Conservation (phyloP, 768 basidiomycete genomes). For the Leucocoprinus sp. region DNA sequence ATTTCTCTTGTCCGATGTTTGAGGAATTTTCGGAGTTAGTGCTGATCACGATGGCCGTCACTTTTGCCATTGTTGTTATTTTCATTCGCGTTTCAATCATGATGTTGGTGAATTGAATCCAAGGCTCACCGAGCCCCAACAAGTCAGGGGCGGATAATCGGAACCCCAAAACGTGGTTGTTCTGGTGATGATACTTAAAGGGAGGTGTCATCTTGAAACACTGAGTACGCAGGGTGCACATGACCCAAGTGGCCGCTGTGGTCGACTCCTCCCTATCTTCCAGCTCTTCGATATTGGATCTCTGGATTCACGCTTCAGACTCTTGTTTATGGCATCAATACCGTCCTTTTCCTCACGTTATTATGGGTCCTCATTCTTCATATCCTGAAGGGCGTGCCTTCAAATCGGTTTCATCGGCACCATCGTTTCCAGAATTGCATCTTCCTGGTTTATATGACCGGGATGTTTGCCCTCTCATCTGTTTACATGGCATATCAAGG, state of each 20-base stretch:
- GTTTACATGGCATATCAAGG: constrained; percentile 5
- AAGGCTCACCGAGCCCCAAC: too few relatives aligned
- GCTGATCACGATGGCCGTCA: too few relatives aligned
- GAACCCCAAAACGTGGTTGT: too few relatives aligned
- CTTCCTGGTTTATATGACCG: neutral
- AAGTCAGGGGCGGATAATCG: too few relatives aligned
- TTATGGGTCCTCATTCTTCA: constrained; percentile 5
- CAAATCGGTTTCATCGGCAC: constrained; percentile 2
- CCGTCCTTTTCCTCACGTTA: constrained; percentile 6
- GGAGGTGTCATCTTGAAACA: too few relatives aligned
- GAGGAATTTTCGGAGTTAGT: too few relatives aligned
- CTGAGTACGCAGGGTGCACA: too few relatives aligned
- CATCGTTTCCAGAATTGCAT: constrained; percentile 7
- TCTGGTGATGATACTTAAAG: too few relatives aligned
- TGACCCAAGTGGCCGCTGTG: neutral
- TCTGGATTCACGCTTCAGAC: constrained; percentile 7
- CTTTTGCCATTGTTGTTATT: too few relatives aligned
- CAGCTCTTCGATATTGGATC: constrained; percentile 2
- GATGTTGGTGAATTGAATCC: too few relatives aligned
- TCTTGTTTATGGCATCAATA: constrained; percentile 4
- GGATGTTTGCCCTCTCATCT: constrained; percentile 5
- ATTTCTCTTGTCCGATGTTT: too few relatives aligned
- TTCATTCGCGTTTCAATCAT: too few relatives aligned
- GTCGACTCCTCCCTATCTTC: neutral
- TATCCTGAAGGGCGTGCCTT: neutral